phyloP scores from a whole-genome alignment of 192 early-diverging fungal genomes.

The Geranomyces variabilis region DNA sequence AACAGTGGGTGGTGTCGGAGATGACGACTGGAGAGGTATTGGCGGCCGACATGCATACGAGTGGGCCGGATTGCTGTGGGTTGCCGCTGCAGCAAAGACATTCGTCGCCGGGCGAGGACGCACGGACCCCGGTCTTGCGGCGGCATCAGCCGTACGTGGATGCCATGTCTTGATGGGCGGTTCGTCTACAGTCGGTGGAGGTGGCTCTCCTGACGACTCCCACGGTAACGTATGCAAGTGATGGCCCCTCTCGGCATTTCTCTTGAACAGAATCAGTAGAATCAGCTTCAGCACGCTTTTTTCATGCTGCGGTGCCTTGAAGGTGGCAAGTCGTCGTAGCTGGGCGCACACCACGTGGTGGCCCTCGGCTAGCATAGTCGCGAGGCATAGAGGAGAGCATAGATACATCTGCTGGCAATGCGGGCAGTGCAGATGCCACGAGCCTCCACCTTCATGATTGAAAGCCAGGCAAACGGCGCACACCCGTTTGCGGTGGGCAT shows the following conservation, averaged over 20 bases:
- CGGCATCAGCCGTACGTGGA: background rate
- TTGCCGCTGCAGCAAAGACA: background rate
- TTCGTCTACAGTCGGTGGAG: background rate
- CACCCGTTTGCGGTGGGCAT: conserved; percentile 63
- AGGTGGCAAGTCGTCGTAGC: conserved; percentile 60
- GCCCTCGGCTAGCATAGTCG: conserved; percentile 41
- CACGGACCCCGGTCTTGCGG: background rate
- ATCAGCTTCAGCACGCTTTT: conserved; percentile 68
- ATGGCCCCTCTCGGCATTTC: conserved; percentile 16
- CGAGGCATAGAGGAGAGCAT: conserved; percentile 54
- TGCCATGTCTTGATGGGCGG: background rate
- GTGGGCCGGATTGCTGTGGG: conserved; percentile 18
- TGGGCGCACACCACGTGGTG: conserved; percentile 49
- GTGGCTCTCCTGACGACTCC: background rate
- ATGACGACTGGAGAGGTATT: no score
- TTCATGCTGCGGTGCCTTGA: conserved; percentile 62
- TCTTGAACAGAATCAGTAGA: conserved; percentile 27
- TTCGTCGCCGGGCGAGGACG: background rate
- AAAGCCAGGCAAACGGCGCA: conserved; percentile 65
- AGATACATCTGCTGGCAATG: conserved; percentile 60
- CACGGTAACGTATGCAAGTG: conserved; percentile 8
- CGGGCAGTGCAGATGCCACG: conserved; percentile 56
- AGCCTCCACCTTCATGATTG: conserved; percentile 42
- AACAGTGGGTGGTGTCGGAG: background rate
- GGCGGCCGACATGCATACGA: conserved; percentile 15